Evolutionary conservation across 352 stramenopile genomes (phyloP), one percentile per base, ranked within the genome.

Genomic region (Lagenidium sp.): DNA sequence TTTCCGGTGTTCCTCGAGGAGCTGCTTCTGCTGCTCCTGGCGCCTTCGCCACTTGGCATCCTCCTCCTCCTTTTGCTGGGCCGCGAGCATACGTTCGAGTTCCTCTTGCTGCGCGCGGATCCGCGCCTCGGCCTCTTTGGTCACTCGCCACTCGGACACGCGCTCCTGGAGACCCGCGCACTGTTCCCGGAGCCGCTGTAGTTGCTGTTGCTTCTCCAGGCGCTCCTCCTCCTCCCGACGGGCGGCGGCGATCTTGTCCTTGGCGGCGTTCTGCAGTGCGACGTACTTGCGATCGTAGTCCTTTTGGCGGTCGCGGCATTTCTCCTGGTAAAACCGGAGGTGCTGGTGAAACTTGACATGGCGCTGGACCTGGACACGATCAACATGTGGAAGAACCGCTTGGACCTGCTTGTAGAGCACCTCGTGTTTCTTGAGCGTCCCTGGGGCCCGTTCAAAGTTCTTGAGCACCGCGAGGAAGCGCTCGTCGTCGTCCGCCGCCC

Each of bases 311-410:
- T 85, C 68, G 23, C 62, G 57, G 18, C 57, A 64, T 48, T 86
- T 86, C 4, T 80, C 55, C 11, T 69, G 51, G 31, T 67, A 65
- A 40, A 84, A 86, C 0, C 63, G 62, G 12, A 64, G 37, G 50
- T 79, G 54, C 10, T 76, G 70, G 25, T 87, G 67, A 28, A 82
- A 87, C 35, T 70, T 81, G 7, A 65, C 54, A 41, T 90, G 77
- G 16, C 44, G 52, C 22, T 68, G 69, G 20, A 86, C 66, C 22
- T 74, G 55, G 1, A 50, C 16, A n/a, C 56, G 25, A 18, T 47
- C 22, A n/a, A 64, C 26, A 15, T 60, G 54, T 0, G 73, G 70
- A 0, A 89, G 45, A 0, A 80, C 63, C 8, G 67, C 53, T 19
- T 53, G 44, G 2, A 83, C 28, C 41, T 84, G 68, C n/a, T 73